Conservation (phyloP, 495 filamentous ascomycete species). For the Talaromyces nanjingensis region DNA sequence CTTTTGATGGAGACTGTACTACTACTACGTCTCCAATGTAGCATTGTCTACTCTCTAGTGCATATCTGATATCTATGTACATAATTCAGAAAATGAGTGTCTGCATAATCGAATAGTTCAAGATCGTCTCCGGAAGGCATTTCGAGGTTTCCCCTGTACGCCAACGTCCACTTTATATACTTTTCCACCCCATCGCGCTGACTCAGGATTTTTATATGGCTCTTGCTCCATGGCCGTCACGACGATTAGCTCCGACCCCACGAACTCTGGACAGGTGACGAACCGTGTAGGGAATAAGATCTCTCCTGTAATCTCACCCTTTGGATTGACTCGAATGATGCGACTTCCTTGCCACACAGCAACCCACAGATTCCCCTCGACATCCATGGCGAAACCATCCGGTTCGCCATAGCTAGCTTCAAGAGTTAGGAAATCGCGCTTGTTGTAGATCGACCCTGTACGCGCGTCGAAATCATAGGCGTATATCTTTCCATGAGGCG, state of each 20-base stretch:
- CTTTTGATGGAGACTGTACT: neutral
- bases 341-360: conserved; percentile 67
- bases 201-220: conserved; percentile 45
- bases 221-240: conserved; percentile 61
- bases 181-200: conserved; percentile 55
- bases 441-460: conserved; percentile 58
- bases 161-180: conserved; percentile 66
- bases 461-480: conserved; percentile 66
- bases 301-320: conserved; percentile 58
- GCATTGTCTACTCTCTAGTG: neutral
- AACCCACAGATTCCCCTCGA: conserved; percentile 67
- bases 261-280: conserved; percentile 66
- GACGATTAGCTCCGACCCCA: conserved; percentile 67
- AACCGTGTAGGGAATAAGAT: conserved; percentile 60
- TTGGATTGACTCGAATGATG: conserved; percentile 59
- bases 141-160: conserved; percentile 48
- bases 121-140: conserved; percentile 34
- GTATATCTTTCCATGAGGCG: conserved; percentile 60
- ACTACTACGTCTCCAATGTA: no score
- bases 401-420: conserved; percentile 42
- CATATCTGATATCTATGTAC: neutral
- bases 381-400: conserved; percentile 70
- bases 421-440: conserved; percentile 46
- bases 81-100: neutral
- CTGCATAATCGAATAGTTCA: neutral